Evolutionary conservation across 1,284 basidiomycete species (phyloP), one percentile per base, ranked within the genome.

Genomic region (Salmacisia buchloeana): DNA sequence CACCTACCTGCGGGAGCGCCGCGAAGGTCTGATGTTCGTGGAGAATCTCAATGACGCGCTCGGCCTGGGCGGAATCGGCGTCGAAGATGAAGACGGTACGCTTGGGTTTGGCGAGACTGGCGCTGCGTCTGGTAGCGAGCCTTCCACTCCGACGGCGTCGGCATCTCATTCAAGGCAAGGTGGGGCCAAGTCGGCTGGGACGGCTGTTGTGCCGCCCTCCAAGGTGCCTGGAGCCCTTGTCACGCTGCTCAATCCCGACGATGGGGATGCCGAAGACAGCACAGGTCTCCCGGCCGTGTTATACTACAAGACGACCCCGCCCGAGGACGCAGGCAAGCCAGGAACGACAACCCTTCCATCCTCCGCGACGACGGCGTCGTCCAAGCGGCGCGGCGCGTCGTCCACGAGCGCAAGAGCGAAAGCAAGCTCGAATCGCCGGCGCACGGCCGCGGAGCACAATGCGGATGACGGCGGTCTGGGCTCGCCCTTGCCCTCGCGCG

Each of bases 21-120:
- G 94, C 38, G 88, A 90, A 75, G 93, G 94, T 2, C 82, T 98
- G 21, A 82, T 96, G 27, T 96, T 94, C 80, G 89, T 89, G 1
- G 94, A 97, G 80, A 94, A 94, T 76, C 82, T 97, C 34, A 90
- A 88, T 21, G 94, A 97, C 74, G 94, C 93, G 1, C 83, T 97
- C n/a, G 68, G 70, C 5, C 49, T 73, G 15, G 52, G 49, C 27
- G 49, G 49, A 12, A 54, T 54, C 15, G 49, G 49, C 13, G 49
- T 54, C 21, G 49, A 61, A 31, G 69, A 88, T 83, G 54, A 83
- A 90, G 49, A 85, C 84, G 45, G 38, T 9, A 27, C 25, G 25
- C 49, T 54, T n/a, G 49, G 49, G 29, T 54, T 54, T 33, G 49
- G 49, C 13, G 49, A 54, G n/a, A n/a, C n/a, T 33, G 29, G 13